Base-by-base conservation (phyloP, 768 basidiomycete genomes). In the Leccinum subgranulosum region DNA sequence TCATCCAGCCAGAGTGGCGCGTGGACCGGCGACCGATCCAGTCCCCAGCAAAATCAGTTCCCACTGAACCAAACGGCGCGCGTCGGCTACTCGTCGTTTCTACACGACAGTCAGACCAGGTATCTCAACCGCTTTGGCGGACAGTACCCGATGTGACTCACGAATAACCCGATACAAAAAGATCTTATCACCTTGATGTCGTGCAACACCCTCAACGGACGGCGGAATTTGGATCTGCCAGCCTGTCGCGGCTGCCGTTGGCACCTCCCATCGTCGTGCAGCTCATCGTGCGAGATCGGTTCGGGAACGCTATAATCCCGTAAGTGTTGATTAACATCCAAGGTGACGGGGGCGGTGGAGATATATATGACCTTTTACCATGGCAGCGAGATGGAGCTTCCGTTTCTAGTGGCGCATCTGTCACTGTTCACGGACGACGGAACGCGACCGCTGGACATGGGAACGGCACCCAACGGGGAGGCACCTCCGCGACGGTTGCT, bases 331-430 rank as follows among this genome's bases (percentile, higher is more conserved):
- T 64, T 48, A 58, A 33, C 53, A 33, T 55, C 63, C 61, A 60
- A 66, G 60, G 61, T 61, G 27, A 52, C 53, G 48, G 39, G 27
- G 36, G 61, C 56, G 56, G 56, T 64, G 66, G 69, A 67, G 58
- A 64, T 55, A 34, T 56, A 61, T 63, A 31, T 64, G 29, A 19
- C 55, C 49, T 61, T 58, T 52, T 61, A 53, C 56, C 41, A 29
- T 53, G 58, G n/a, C 68, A 95, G 94, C 47, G 88, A 93, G 71
- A 79, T 83, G 63, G 94, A 95, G 65, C 77, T 94, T 45, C 92
- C 92, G 5, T 97, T 94, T 73, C 80, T 97, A 46, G 80, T 95
- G 60, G 90, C 92, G 29, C 88, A 93, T 66, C 75, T 94, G 52
- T 87, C 90, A 4, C 73, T 96, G 31, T 85, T 82, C 68, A 83